Percentiles rank a stretch among this genome's conserved stretches.
phyloP scores from a whole-genome alignment of 2,329 filamentous ascomycete genomes.

The Pseudonectria buxi region DNA sequence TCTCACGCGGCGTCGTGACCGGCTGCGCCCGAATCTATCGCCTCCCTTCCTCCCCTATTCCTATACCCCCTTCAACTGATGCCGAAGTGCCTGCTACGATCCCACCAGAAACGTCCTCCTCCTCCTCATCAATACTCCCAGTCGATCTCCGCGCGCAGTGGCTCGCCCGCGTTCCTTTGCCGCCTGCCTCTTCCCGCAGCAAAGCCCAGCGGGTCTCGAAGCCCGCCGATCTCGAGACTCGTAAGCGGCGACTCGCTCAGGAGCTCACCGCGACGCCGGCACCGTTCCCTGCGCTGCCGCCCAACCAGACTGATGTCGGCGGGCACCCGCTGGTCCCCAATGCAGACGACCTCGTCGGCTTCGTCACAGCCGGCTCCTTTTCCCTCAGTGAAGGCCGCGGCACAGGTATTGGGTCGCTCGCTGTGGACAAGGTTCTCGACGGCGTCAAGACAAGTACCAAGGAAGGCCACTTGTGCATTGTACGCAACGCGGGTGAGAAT shows the following conservation, averaged over 20 bases:
- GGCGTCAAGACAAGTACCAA: constrained; percentile 24
- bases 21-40: constrained; percentile 79
- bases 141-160: constrained; percentile 59
- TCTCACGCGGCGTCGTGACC: constrained; percentile 62
- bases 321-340: constrained; percentile 64
- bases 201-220: constrained; percentile 10
- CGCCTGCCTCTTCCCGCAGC: not conserved
- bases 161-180: constrained; percentile 50
- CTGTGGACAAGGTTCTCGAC: constrained; percentile 48
- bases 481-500: constrained; percentile 72
- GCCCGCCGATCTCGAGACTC: constrained; percentile 28
- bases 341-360: constrained; percentile 74
- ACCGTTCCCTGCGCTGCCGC: constrained; percentile 27
- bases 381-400: constrained; percentile 71
- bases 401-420: constrained; percentile 66
- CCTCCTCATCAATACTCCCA: constrained; percentile 26
- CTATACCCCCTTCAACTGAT: constrained; percentile 22
- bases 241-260: constrained; percentile 39
- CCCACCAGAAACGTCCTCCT: constrained; percentile 18
- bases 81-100: constrained; percentile 42
- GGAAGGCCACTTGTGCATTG: constrained; percentile 62
- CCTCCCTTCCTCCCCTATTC: constrained; percentile 43
- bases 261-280: constrained; percentile 37
- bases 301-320: constrained; percentile 33
- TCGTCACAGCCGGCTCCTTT: constrained; percentile 81